Conservation (phyloP, 192 early-diverging fungal genomes). For the Mortierella antarctica region DNA sequence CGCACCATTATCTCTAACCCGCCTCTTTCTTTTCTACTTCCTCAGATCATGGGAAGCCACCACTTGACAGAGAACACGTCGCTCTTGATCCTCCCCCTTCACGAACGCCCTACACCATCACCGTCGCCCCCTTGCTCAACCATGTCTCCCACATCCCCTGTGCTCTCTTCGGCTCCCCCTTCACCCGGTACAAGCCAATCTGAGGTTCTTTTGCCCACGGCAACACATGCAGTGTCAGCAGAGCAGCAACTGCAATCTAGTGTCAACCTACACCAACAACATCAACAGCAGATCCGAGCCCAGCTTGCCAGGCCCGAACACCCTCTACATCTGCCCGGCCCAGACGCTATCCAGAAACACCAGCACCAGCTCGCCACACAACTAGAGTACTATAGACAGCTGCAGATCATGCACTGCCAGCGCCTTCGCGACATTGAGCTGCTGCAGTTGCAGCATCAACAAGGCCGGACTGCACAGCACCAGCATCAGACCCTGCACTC, state of each 20-base stretch:
- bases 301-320: slow-evolving; percentile 10
- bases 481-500: slow-evolving; percentile 26
- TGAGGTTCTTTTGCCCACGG: background rate
- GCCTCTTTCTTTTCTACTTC: background rate
- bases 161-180: background rate
- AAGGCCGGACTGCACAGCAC: slow-evolving; percentile 1
- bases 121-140: background rate
- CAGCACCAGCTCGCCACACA: slow-evolving; percentile 27
- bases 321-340: slow-evolving; percentile 20
- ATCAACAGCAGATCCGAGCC: slow-evolving; percentile 20
- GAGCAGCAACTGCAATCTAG: slow-evolving; percentile 13
- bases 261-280: slow-evolving; percentile 11
- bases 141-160: slow-evolving; percentile 6
- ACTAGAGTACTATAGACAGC: slow-evolving; percentile 39
- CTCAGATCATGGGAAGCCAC: too few relatives aligned
- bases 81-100: slow-evolving; percentile 10
- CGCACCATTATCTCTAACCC: too few relatives aligned
- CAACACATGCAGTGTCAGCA: background rate
- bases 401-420: slow-evolving; percentile 48
- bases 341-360: slow-evolving; percentile 13
- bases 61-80: too few relatives aligned
- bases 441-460: slow-evolving; percentile 30
- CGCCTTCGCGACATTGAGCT: slow-evolving; percentile 37
- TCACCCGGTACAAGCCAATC: background rate
- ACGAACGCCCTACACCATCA: slow-evolving; percentile 4